Base-by-base conservation (phyloP, 768 basidiomycete genomes). In the Rhodotorula kratochvilovae region DNA sequence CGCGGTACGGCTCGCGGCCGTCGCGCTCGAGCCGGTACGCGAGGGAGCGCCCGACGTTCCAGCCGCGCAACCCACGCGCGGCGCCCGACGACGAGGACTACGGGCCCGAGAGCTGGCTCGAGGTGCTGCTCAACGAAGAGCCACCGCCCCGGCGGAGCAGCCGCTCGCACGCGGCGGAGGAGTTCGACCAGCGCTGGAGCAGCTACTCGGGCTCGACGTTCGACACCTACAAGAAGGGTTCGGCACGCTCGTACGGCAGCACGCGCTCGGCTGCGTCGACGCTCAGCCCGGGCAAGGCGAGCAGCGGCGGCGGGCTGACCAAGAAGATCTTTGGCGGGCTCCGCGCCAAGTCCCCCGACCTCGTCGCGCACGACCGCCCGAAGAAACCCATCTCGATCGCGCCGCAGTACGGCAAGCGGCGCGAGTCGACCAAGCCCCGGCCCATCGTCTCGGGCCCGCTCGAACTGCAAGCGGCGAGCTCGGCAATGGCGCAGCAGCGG, bases 401-500 rank as follows among this genome's bases (percentile, higher is more conserved):
- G 15, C 66, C 66, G 23, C 48, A 31, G 29, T 33, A 21, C 43
- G 43, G 19, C n/a, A 29, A n/a, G 15, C 39, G 58, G 0, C 36
- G 42, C 58, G 4, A 12, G 5, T 23, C 53, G 25, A 15, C 11
- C 48, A 61, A 66, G 31, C 60, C 70, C n/a, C 65, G 70, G 0
- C 70, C 70, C 25, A 45, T 67, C 61, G 61, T 71, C 23, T 71
- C 66, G 5, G 70, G 56, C 2, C 70, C 70, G 27, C 65, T 71
- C 62, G 70, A 71, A 42, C 61, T 71, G 0, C 29, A 71, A 29
- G 53, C 29, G 3, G 68, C 68, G 16, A n/a, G 16, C 13, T n/a
- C 48, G 16, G 63, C 63, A 4, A 54, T 60, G 48, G 39, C 25
- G 3, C 51, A 25, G 25, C 54, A 56, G 39, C 53, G 43, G 6